Conservation (phyloP, 768 basidiomycete species). For the Trametes maxima region DNA sequence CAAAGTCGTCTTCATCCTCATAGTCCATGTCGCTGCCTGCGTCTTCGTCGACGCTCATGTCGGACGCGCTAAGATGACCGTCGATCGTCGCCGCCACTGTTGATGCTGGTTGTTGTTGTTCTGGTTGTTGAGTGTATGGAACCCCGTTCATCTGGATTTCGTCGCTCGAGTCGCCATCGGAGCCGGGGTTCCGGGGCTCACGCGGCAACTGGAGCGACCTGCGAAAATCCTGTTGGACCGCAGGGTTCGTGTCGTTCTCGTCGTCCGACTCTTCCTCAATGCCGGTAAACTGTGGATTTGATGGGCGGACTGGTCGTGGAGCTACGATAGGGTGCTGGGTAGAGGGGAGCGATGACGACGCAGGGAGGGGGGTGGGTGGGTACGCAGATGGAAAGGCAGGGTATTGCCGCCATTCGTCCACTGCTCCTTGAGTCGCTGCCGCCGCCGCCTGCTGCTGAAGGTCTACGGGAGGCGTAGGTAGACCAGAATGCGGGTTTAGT, state of each 20-base stretch:
- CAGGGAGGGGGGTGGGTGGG: slow-evolving; percentile 48
- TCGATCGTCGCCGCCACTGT: slow-evolving; percentile 28
- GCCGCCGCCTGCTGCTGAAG: slow-evolving; percentile 7
- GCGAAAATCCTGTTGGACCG: slow-evolving; percentile 60
- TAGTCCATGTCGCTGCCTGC: slow-evolving; percentile 25
- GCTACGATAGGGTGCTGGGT: slow-evolving; percentile 11
- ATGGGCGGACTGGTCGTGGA: slow-evolving; percentile 20
- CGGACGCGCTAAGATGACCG: not conserved
- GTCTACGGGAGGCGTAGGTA: slow-evolving; percentile 24
- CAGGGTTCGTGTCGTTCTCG: slow-evolving; percentile 7
- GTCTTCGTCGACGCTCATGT: slow-evolving; percentile 27
- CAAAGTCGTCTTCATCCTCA: slow-evolving; percentile 60
- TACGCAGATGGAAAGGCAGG: slow-evolving; percentile 79
- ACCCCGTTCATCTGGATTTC: slow-evolving; percentile 44
- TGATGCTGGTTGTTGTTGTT: slow-evolving; percentile 21
- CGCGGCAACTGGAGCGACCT: slow-evolving; percentile 68
- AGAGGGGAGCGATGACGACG: slow-evolving; percentile 15
- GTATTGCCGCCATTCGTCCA: slow-evolving; percentile 74
- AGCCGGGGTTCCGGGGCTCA: slow-evolving; percentile 62
- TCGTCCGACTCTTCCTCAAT: slow-evolving; percentile 20
- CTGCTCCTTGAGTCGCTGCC: slow-evolving; percentile 14
- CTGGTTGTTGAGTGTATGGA: slow-evolving; percentile 29
- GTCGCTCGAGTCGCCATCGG: slow-evolving; percentile 65
- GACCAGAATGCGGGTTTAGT: slow-evolving; percentile 29
- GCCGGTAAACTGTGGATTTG: slow-evolving; percentile 15